Base-by-base conservation (phyloP, 345 rosid genomes). In the Camelina sativa region DNA sequence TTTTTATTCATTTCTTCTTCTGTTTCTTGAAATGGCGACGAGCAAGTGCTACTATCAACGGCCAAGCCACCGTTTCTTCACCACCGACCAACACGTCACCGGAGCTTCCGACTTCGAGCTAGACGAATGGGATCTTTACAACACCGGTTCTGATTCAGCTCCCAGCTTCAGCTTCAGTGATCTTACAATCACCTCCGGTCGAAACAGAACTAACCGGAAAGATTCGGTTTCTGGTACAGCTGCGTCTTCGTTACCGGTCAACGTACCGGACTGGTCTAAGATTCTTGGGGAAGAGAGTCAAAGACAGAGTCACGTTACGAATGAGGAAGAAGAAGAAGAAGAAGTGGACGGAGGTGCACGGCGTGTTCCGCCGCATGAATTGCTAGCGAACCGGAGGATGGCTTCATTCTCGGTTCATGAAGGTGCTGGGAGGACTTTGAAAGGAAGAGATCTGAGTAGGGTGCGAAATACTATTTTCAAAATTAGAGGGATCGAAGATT, bases 181-280 rank as follows among this genome's bases (percentile, higher is more conserved):
- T 38, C 58, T 72, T 5, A 72, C 68, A 0, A 50, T 66, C 23
- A 41, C 40, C 5, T 58, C 77, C 25, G 55, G 71, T 69, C 76
- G 72, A 35, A 52, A 72, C 68, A 37, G 65, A 77, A 0, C 11
- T 19, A 71, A 57, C 66, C 76, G 76, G 16, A 13, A 44, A 44
- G 58, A 43, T 34, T 71, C 59, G n/a, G 54, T 13, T 47, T 71
- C 76, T 0, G 41, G 41, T 4, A 1, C 62, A 40, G 47, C 57
- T 10, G 62, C 51, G 37, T 68, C 76, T 55, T 91, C 98, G 59
- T 76, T 89, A 3, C 96, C 98, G 67, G 95, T 94, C 56, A 89
- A 91, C 80, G 81, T 94, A 38, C 98, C 97, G 19, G 97, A 94
- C 82, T 94, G 98, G 98, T 90, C 98, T 1, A 94, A 90, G 88